Evolutionary conservation across 306 rosid species (phyloP), one percentile per base, ranked within the genome.

Genomic region (Clitoria ternatea): DNA sequence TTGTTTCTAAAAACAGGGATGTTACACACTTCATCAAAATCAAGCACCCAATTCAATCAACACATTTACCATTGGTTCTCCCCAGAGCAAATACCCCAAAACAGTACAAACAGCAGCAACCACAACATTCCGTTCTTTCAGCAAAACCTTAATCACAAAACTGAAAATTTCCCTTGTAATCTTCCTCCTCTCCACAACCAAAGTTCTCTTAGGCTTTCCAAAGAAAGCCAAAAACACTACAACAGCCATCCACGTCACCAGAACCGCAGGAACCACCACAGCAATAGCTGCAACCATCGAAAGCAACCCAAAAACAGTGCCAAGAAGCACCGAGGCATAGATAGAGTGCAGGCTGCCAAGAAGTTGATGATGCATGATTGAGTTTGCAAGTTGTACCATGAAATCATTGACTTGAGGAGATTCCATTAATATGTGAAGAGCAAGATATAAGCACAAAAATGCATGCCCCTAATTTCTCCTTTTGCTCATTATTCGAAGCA

Each of bases 71-170:
- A 27, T 61, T 87, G 73, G 80, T 86, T 85, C 87, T 78, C 39
- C 83, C 72, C 11, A 88, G 85, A 1, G 69, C 85, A 79, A 81
- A 88, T 86, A 90, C 2, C 86, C 92, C 74, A 90, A 60, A 77
- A 90, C 54, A 64, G 95, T 90, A 79, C 94, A 90, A n/a, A 73
- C 60, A 17, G 90, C 94, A 77, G 97, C 97, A 77, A 94, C 97
- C 18, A 90, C 97, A 61, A 78, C 3, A 70, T 86, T 90, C 52
- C 94, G 92, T 66, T 88, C 92, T 76, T 81, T 86, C 67, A 90
- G 63, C 92, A 90, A 84, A 79, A 79, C 83, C 81, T 24, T 88
- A 7, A 81, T 4, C 85, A 88, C 85, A 66, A 85, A 72, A 61
- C 82, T 47, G 47, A 81, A 27, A 62, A 89, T 87, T 54, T 89